phyloP scores from a whole-genome alignment of 495 filamentous ascomycete species.

The Penicillium ucsense region DNA sequence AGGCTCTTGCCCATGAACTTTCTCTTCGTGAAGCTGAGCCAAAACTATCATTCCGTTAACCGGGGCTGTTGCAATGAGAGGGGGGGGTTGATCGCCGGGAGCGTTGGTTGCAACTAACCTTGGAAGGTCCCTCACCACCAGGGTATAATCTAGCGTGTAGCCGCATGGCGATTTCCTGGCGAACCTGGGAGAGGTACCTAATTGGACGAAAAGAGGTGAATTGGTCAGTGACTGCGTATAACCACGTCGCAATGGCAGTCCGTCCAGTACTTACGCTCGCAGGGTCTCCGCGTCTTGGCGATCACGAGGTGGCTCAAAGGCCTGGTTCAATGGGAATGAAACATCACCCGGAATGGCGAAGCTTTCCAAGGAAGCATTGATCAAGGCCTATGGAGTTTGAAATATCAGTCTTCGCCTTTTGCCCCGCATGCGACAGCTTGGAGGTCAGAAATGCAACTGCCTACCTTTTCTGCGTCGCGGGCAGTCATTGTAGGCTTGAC shows the following conservation, averaged over 20 bases:
- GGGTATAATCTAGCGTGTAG: conserved; percentile 79
- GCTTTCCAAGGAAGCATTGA: conserved; percentile 73
- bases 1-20: conserved; percentile 98
- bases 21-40: conserved; percentile 96
- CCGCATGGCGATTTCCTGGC: conserved; percentile 79
- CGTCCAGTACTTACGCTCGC: conserved; percentile 45
- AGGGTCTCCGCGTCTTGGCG: conserved; percentile 82
- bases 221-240: conserved; percentile 2
- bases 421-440: background rate
- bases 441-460: background rate
- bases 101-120: conserved; percentile 40
- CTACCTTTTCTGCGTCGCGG: conserved; percentile 52
- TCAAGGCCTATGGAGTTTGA: conserved; percentile 41
- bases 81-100: background rate
- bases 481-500: conserved; percentile 61
- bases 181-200: conserved; percentile 74
- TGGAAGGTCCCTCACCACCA: conserved; percentile 75
- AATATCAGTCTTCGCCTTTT: background rate
- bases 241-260: background rate
- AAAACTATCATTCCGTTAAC: conserved; percentile 50
- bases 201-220: background rate
- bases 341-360: conserved; percentile 95
- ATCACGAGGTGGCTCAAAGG: conserved; percentile 69
- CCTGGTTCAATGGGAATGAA: conserved; percentile 84
- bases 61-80: background rate